Evolutionary conservation across 305 asterid species (phyloP).

Genomic region (Ajuga reptans): DNA sequence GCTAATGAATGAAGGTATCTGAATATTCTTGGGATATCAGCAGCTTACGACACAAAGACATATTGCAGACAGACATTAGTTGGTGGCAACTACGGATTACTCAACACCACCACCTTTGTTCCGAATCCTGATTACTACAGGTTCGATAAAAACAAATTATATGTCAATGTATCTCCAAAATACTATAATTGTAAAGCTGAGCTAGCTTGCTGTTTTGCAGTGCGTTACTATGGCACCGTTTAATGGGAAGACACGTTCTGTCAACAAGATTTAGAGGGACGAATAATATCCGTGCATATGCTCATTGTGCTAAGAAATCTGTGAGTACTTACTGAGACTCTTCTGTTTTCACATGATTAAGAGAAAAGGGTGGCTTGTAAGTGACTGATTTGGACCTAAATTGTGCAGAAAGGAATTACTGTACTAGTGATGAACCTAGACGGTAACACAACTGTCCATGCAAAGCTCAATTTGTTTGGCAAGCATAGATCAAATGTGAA

Average conservation of each 20-base stretch:
- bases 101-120: slow-evolving; percentile 37
- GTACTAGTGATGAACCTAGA: slow-evolving; percentile 51
- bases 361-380: too few species aligned
- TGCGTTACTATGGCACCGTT: slow-evolving; percentile 23
- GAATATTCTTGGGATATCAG: slow-evolving; percentile 60
- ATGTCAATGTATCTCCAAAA: too few species aligned
- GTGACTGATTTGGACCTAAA: neutral
- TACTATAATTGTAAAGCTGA: neutral
- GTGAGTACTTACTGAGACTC: too few species aligned
- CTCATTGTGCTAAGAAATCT: slow-evolving; percentile 58
- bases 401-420: slow-evolving; percentile 47
- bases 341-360: too few species aligned
- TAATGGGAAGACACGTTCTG: slow-evolving; percentile 51
- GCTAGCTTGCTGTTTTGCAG: neutral
- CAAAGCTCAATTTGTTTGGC: slow-evolving; percentile 21
- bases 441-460: slow-evolving; percentile 28
- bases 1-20: slow-evolving; percentile 35
- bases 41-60: slow-evolving; percentile 43
- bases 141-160: slow-evolving; percentile 10
- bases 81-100: slow-evolving; percentile 69
- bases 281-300: slow-evolving; percentile 44
- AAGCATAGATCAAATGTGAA: neutral
- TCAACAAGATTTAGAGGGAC: slow-evolving; percentile 42
- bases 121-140: slow-evolving; percentile 76
- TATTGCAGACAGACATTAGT: slow-evolving; percentile 52